phyloP scores from a whole-genome alignment of 129 eudicot species.

The Centaurea solstitialis region DNA sequence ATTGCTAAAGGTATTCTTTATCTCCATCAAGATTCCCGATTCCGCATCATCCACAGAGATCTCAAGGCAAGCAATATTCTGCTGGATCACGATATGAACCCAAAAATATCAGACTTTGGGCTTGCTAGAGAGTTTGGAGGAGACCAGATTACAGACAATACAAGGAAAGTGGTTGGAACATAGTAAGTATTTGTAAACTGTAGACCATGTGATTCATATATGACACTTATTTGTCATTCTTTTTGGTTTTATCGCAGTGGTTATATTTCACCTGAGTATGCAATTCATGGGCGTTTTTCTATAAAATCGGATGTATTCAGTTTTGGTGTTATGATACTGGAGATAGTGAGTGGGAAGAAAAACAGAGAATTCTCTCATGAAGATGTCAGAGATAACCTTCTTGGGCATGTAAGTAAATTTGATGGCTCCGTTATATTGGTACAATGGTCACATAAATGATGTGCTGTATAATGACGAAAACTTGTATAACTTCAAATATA shows the following conservation, averaged over 20 bases:
- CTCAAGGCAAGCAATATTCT: conserved; percentile 37
- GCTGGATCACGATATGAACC: neutral
- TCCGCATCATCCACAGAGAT: conserved; percentile 38
- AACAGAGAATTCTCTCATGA: conserved; percentile 30
- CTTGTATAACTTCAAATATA: no score
- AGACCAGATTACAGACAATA: conserved; percentile 18
- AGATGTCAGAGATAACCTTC: conserved; percentile 23
- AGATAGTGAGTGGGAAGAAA: conserved; percentile 38
- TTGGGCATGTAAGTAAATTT: conserved; percentile 27
- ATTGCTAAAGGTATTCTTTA: conserved; percentile 17
- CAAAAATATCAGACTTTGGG: conserved; percentile 50
- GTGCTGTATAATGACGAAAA: neutral
- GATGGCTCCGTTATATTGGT: neutral
- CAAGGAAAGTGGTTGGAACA: conserved; percentile 40
- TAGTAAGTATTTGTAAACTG: conserved; percentile 20
- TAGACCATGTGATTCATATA: neutral
- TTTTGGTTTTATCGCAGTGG: conserved; percentile 4
- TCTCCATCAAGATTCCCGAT: conserved; percentile 13
- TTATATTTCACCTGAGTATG: conserved; percentile 20
- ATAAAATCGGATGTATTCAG: conserved; percentile 19
- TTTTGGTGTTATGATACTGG: conserved; percentile 34
- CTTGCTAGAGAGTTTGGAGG: conserved; percentile 36
- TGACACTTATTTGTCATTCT: neutral
- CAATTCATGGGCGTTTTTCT: conserved; percentile 9
- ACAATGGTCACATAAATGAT: neutral